These are phyloP conservation scores for Crucihimalaya himalaica DNA, from an alignment of 345 rosid species.

Conservation along the genomic window DNA sequence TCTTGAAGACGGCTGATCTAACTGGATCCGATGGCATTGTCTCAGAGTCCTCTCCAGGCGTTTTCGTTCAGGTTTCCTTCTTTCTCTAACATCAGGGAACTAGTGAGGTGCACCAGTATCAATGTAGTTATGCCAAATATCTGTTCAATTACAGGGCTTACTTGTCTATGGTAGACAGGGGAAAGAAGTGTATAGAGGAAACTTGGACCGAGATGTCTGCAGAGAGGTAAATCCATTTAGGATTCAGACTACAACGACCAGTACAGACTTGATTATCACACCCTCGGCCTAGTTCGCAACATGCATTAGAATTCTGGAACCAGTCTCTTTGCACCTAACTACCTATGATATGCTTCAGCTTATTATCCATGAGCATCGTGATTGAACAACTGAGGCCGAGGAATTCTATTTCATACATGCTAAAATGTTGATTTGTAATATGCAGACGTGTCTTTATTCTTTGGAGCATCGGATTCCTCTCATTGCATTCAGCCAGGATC, in stretches of 20 bases:
- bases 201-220: slow-evolving; percentile 75
- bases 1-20: slow-evolving; percentile 66
- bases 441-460: slow-evolving; percentile 79
- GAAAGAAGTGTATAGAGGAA: slow-evolving; percentile 74
- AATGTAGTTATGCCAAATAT: slow-evolving; percentile 23
- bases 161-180: slow-evolving; percentile 93
- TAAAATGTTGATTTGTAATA: neutral
- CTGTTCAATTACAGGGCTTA: slow-evolving; percentile 67
- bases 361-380: neutral
- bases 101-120: slow-evolving; percentile 5
- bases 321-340: neutral
- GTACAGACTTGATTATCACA: neutral
- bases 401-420: neutral
- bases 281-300: neutral
- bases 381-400: neutral
- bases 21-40: slow-evolving; percentile 75
- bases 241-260: neutral
- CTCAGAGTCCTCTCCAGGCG: slow-evolving; percentile 84
- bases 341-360: neutral
- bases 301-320: neutral
- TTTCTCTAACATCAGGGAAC: slow-evolving; percentile 1
- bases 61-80: slow-evolving; percentile 79
- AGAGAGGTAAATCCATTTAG: slow-evolving; percentile 64
- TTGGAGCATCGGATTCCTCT: slow-evolving; percentile 82
- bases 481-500: slow-evolving; percentile 79